Evolutionary conservation across 139 green algal species (phyloP), one percentile per base, ranked within the genome.

Genomic region (Chlorella vulgaris): DNA sequence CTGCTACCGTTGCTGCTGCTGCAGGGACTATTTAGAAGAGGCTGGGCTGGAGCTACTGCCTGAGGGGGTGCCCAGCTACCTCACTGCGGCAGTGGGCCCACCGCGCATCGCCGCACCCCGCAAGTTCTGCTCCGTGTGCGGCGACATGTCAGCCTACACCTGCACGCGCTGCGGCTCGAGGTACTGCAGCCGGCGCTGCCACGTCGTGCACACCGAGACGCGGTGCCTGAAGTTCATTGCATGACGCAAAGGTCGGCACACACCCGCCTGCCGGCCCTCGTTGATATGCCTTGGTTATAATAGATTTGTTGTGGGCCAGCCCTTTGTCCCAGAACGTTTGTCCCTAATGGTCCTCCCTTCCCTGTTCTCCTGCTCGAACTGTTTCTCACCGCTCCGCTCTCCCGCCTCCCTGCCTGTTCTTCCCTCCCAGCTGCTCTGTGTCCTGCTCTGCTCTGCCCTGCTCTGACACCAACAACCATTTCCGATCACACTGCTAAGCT

Each of bases 181-280:
- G 26, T 97, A 93, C 86, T 97, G 93, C 86, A 91, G 81, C 39
- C 77, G 83, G 2, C 88, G 88, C 42, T 97, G 94, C 85, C 88
- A 90, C 74, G 83, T 73, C 1, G 80, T 93, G 36, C 94, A 97
- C 82, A 85, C 84, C 3, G 93, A 97, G 60, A 97, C 93, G 0
- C 86, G 93, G 13, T 97, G 94, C 87, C 86, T 97, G 29, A 97
- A 97, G 74, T 96, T 97, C 77, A 90, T 88, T 33, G 75, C 62
- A 0, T 65, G 55, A 65, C 13, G 47, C 13, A 10, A 10, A 58
- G 47, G 47, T 24, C 15, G n/a, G n/a, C n/a, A n/a, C n/a, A n/a
- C n/a, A n/a, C n/a, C n/a, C n/a, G n/a, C n/a, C n/a, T n/a, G n/a
- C n/a, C n/a, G n/a, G n/a, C n/a, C n/a, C n/a, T n/a, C n/a, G n/a